Conservation (phyloP, 2,329 filamentous ascomycete species). For the Acarospora socialis region DNA sequence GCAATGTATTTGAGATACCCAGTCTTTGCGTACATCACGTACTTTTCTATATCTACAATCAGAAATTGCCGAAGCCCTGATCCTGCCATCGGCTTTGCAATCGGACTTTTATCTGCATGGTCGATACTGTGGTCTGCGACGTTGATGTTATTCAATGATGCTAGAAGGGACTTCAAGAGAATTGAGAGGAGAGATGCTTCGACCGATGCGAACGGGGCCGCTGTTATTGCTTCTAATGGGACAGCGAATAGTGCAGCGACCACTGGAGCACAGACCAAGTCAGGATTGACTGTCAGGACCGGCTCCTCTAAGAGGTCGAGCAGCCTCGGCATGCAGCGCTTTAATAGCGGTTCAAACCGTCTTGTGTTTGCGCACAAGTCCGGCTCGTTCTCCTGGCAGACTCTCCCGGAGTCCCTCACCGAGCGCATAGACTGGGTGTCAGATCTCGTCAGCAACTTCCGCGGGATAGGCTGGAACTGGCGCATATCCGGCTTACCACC, state of each 20-base stretch:
- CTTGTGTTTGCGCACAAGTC: slow-evolving; percentile 13
- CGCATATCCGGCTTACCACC: slow-evolving; percentile 35
- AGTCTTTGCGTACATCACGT: slow-evolving; percentile 29
- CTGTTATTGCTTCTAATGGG: too few relatives aligned
- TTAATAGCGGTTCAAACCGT: neutral
- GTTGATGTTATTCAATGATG: slow-evolving; percentile 41
- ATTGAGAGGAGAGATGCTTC: slow-evolving; percentile 30
- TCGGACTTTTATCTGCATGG: slow-evolving; percentile 42
- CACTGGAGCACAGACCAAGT: too few relatives aligned
- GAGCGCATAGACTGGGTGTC: slow-evolving; percentile 44
- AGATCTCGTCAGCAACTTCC: slow-evolving; percentile 43
- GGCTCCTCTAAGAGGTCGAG: too few relatives aligned
- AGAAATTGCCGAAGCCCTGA: slow-evolving; percentile 32
- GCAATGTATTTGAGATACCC: slow-evolving; percentile 27
- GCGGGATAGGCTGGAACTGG: slow-evolving; percentile 48
- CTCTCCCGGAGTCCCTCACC: slow-evolving; percentile 34
- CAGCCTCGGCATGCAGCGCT: slow-evolving; percentile 1
- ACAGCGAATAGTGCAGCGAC: neutral
- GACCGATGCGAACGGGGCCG: neutral
- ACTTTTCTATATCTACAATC: slow-evolving; percentile 30
- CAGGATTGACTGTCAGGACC: too few relatives aligned
- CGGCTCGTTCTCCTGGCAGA: slow-evolving; percentile 37
- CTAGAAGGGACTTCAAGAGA: slow-evolving; percentile 39
- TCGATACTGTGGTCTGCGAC: slow-evolving; percentile 38
- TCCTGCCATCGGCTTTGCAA: slow-evolving; percentile 38